Conservation (phyloP, 2,329 filamentous ascomycete species). For the Ceratocystis papillata region DNA sequence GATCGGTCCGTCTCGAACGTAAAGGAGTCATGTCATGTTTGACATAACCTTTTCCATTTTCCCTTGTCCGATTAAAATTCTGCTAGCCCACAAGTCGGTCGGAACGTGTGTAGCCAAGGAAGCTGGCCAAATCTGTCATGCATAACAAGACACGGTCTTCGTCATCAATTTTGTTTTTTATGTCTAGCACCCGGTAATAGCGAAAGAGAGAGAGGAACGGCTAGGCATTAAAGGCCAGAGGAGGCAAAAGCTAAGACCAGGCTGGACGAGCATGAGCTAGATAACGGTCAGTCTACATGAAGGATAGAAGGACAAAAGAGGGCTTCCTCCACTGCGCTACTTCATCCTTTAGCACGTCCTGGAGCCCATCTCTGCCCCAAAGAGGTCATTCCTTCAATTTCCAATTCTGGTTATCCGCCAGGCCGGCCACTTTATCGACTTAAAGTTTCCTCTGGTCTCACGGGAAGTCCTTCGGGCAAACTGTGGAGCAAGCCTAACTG, state of each 20-base stretch:
- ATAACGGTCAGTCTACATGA: not conserved
- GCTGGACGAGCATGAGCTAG: not conserved
- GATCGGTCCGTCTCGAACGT: conserved; percentile 1
- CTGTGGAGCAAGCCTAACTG: conserved; percentile 19
- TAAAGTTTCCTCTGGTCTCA: conserved; percentile 11
- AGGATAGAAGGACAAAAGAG: not conserved
- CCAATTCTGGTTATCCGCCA: not conserved
- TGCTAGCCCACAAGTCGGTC: not conserved
- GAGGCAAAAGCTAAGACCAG: not conserved
- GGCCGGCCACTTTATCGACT: conserved; percentile 6
- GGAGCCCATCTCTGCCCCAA: not conserved
- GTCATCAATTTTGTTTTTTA: not conserved
- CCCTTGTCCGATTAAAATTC: not conserved
- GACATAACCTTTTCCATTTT: not conserved
- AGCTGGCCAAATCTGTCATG: not conserved
- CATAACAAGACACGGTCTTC: not conserved
- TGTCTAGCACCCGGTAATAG: conserved; percentile 5
- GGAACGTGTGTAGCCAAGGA: not conserved
- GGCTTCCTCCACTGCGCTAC: not conserved
- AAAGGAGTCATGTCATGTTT: conserved; percentile 6
- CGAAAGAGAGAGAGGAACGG: not conserved
- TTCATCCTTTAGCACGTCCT: not conserved
- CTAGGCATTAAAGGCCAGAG: not conserved
- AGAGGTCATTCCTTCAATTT: not conserved
- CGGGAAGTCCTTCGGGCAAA: conserved; percentile 24